phyloP scores from a whole-genome alignment of 352 stramenopile species.

The Globisporangium spiculum region DNA sequence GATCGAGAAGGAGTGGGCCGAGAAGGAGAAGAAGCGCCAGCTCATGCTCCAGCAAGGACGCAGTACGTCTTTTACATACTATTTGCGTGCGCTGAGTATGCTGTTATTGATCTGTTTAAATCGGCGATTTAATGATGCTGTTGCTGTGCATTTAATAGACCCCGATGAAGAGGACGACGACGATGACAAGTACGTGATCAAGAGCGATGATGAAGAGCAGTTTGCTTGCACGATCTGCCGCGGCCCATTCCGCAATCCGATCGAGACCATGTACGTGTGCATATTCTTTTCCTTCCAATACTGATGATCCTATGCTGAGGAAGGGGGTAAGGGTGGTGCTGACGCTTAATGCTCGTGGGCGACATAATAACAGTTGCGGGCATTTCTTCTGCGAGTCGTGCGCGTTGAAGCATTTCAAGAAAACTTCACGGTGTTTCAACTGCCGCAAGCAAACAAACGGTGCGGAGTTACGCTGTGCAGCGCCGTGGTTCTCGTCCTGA shows the following conservation, averaged over 20 bases:
- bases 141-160: slow-evolving; percentile 13
- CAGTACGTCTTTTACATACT: slow-evolving; percentile 23
- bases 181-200: slow-evolving; percentile 58
- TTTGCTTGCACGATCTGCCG: slow-evolving; percentile 97
- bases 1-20: slow-evolving; percentile 95
- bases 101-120: background rate
- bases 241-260: slow-evolving; percentile 89
- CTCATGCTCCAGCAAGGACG: slow-evolving; percentile 56
- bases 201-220: slow-evolving; percentile 69
- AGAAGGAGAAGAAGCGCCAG: slow-evolving; percentile 89
- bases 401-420: slow-evolving; percentile 85
- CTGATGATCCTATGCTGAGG: background rate
- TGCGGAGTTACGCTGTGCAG: slow-evolving; percentile 14
- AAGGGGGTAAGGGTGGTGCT: background rate
- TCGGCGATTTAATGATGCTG: background rate
- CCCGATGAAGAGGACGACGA: slow-evolving; percentile 58
- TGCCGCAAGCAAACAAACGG: slow-evolving; percentile 94
- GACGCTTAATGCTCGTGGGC: background rate
- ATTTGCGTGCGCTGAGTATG: background rate
- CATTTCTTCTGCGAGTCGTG: slow-evolving; percentile 97
- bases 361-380: slow-evolving; percentile 59
- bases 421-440: slow-evolving; percentile 88
- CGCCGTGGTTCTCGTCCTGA: no score
- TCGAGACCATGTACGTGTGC: slow-evolving; percentile 87
- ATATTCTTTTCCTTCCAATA: background rate